Conservation (phyloP, 495 filamentous ascomycete genomes). For the Penicillium bialowiezense region DNA sequence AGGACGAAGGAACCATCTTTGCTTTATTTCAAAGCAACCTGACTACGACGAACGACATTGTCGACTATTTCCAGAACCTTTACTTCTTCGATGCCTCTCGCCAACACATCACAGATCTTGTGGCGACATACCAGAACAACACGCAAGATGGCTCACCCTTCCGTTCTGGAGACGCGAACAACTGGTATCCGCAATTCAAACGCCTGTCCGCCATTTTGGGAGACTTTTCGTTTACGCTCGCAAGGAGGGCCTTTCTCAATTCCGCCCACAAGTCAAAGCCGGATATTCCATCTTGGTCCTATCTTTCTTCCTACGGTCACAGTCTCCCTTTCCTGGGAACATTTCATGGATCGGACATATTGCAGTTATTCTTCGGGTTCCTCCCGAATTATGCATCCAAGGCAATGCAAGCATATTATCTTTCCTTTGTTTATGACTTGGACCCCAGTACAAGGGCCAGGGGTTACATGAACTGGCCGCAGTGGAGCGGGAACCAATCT, state of each 20-base stretch:
- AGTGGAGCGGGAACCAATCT: conserved; percentile 51
- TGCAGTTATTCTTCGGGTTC: conserved; percentile 63
- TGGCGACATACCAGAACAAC: conserved; percentile 53
- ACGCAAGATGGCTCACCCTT: conserved; percentile 60
- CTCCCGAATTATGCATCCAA: conserved; percentile 59
- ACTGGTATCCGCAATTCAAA: conserved; percentile 72
- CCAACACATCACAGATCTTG: conserved; percentile 46
- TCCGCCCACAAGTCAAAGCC: conserved; percentile 41
- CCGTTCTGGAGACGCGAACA: conserved; percentile 58
- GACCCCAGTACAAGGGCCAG: conserved; percentile 56
- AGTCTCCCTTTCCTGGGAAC: conserved; percentile 69
- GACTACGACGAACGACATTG: conserved; percentile 52
- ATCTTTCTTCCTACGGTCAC: conserved; percentile 64
- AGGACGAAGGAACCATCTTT: conserved; percentile 64
- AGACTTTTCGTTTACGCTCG: conserved; percentile 64
- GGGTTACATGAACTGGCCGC: conserved; percentile 55
- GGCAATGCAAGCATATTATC: conserved; percentile 59
- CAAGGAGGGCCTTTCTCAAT: conserved; percentile 56
- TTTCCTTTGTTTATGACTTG: conserved; percentile 62
- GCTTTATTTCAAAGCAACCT: conserved; percentile 63
- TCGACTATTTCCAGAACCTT: conserved; percentile 53
- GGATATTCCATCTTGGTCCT: conserved; percentile 64
- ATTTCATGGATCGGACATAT: conserved; percentile 65
- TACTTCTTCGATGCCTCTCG: conserved; percentile 54
- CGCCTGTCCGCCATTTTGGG: conserved; percentile 73